phyloP scores from a whole-genome alignment of 768 basidiomycete species.

The Saitozyma sp. region DNA sequence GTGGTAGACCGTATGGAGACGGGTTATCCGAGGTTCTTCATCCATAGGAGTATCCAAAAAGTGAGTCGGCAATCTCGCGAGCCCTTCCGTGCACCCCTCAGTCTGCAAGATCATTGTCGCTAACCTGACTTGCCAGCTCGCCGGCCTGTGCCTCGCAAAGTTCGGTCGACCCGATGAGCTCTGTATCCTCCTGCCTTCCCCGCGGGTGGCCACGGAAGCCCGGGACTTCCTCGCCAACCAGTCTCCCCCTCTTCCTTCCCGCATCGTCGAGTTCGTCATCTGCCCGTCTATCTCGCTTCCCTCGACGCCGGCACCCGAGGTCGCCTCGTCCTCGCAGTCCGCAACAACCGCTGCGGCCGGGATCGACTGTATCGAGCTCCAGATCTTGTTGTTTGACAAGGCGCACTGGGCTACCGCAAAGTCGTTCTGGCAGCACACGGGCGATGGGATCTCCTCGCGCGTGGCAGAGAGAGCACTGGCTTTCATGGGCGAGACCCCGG shows the following conservation, averaged over 20 bases:
- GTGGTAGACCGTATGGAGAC: constrained; percentile 76
- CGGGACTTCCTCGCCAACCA: constrained; percentile 64
- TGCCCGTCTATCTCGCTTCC: constrained; percentile 55
- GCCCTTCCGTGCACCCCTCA: not conserved
- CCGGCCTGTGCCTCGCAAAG: constrained; percentile 70
- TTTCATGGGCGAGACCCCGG: constrained; percentile 60
- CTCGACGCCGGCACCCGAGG: constrained; percentile 10
- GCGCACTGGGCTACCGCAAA: constrained; percentile 68
- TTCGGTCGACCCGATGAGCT: constrained; percentile 71
- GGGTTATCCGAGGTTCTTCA: constrained; percentile 94
- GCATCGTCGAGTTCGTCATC: constrained; percentile 63
- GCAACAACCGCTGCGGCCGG: constrained; percentile 11
- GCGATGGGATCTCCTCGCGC: constrained; percentile 84
- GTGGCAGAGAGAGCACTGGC: constrained; percentile 78
- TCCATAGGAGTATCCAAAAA: constrained; percentile 79
- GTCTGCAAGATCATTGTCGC: not conserved
- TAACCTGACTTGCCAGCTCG: constrained; percentile 61
- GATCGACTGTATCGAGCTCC: constrained; percentile 62
- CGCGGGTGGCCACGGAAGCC: constrained; percentile 70
- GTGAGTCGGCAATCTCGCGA: constrained; percentile 55
- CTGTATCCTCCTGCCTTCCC: constrained; percentile 77
- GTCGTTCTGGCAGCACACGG: constrained; percentile 95
- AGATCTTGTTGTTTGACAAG: constrained; percentile 75
- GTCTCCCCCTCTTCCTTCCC: constrained; percentile 61
- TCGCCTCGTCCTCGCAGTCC: constrained; percentile 1